A percentile compares a stretch with the other conserved stretches of the same genome.
Evolutionary conservation across 139 green algal species (phyloP).

Genomic region (Chlamydomonas schloesseri): DNA sequence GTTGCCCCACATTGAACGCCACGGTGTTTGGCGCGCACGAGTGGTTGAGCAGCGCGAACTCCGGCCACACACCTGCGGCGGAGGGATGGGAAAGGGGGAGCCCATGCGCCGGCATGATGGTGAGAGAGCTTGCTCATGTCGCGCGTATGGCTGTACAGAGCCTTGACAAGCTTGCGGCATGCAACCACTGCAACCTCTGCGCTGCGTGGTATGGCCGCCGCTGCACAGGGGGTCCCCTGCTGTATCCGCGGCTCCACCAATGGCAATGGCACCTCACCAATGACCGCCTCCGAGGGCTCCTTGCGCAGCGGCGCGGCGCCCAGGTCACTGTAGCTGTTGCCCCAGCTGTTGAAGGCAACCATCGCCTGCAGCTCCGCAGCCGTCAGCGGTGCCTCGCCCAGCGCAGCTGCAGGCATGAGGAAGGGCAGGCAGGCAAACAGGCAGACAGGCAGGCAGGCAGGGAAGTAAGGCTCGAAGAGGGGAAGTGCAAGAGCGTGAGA

Average conservation of each 20-base stretch:
- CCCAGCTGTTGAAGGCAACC: constrained; percentile 26
- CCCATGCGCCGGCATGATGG: no score
- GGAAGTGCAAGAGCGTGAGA: no score
- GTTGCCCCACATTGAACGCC: constrained; percentile 24
- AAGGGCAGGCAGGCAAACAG: not conserved
- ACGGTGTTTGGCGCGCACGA: constrained; percentile 52
- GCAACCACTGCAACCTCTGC: no score
- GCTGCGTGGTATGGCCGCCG: no score
- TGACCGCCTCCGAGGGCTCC: constrained; percentile 22
- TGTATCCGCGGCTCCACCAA: no score
- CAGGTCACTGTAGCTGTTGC: constrained; percentile 29
- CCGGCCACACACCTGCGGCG: constrained; percentile 52
- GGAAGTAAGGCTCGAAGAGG: no score
- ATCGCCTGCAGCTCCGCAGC: not conserved
- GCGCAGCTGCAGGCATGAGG: not conserved
- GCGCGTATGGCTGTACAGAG: no score
- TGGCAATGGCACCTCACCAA: constrained; percentile 45
- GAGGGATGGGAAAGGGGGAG: not conserved
- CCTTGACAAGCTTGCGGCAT: no score
- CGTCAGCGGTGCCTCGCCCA: constrained; percentile 20
- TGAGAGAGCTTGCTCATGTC: no score
- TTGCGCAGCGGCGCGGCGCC: not conserved
- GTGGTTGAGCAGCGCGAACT: constrained; percentile 57
- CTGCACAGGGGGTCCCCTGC: no score
- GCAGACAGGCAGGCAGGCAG: not conserved